These are phyloP conservation scores for Dendrocalamus latiflorus DNA, from an alignment of 202 grass and related monocot species.

Conservation along the genomic window DNA sequence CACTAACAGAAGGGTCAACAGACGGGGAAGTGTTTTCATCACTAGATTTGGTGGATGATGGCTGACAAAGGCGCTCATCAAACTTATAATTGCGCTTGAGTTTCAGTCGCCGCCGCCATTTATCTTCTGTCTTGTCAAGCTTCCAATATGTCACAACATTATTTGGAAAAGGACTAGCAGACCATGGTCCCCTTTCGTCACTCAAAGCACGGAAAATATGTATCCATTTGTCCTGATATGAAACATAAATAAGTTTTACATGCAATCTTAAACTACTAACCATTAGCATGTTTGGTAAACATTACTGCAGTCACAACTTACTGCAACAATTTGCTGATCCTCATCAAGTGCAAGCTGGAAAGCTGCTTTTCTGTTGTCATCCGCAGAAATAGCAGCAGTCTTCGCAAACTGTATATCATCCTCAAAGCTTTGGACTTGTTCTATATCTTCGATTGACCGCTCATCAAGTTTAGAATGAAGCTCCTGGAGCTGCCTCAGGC, in stretches of 20 bases:
- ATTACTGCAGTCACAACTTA: conserved; percentile 39
- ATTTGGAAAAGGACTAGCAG: conserved; percentile 87
- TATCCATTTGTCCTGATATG: conserved; percentile 89
- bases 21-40: conserved; percentile 29
- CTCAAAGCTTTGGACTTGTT: conserved; percentile 72
- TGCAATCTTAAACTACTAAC: conserved; percentile 19
- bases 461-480: conserved; percentile 74
- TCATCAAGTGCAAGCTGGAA: conserved; percentile 84
- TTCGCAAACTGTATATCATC: conserved; percentile 83
- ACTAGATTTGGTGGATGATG: conserved; percentile 52
- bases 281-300: conserved; percentile 13
- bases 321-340: conserved; percentile 95
- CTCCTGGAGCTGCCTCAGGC: conserved; percentile 77
- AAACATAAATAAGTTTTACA: conserved; percentile 27
- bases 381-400: conserved; percentile 63
- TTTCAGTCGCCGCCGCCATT: conserved; percentile 80
- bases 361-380: conserved; percentile 77
- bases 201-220: conserved; percentile 81
- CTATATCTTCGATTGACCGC: conserved; percentile 48
- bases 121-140: conserved; percentile 95
- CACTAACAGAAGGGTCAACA: conserved; percentile 34
- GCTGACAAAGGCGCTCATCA: conserved; percentile 73
- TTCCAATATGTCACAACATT: conserved; percentile 71
- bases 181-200: conserved; percentile 95
- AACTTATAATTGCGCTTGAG: conserved; percentile 97